Evolutionary conservation across 106 monocot genomes (phyloP).

Genomic region (Ottelia alismoides): DNA sequence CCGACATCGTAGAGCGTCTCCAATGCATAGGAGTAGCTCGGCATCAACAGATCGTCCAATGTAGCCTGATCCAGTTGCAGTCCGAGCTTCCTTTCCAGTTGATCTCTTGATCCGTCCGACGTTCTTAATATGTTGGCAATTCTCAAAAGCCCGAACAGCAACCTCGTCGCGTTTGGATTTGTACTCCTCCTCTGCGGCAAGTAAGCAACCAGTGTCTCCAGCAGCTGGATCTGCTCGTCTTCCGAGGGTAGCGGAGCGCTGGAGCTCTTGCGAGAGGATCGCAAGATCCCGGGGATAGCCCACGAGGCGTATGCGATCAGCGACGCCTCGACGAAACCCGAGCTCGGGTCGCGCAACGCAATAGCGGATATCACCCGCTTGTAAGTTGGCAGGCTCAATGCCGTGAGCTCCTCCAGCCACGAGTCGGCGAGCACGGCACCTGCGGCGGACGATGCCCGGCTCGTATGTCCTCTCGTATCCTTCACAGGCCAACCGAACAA

Average conservation of each 20-base stretch:
- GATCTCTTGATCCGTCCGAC: conserved; percentile 26
- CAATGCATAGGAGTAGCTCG: conserved; percentile 11
- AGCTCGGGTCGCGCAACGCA: conserved; percentile 28
- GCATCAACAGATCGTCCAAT: conserved; percentile 47
- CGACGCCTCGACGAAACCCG: conserved; percentile 55
- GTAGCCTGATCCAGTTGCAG: conserved; percentile 63
- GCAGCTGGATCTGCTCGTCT: conserved; percentile 49
- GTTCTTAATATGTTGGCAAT: conserved; percentile 36
- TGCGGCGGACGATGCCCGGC: conserved; percentile 2
- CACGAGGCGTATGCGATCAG: conserved; percentile 67
- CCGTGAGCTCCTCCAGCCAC: conserved; percentile 66
- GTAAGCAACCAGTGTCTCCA: conserved; percentile 56
- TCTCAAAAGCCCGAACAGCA: conserved; percentile 55
- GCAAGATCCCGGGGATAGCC: conserved; percentile 66
- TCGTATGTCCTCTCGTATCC: conserved; percentile 6
- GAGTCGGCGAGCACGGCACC: conserved; percentile 12
- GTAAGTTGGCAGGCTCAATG: conserved; percentile 60
- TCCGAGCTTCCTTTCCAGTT: conserved; percentile 37
- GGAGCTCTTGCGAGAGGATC: conserved; percentile 39
- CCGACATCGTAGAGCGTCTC: conserved; percentile 52
- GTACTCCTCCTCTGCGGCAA: conserved; percentile 46
- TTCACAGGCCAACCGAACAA: conserved; percentile 66
- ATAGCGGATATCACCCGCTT: conserved; percentile 64
- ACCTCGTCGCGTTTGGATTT: conserved; percentile 33
- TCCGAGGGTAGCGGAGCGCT: conserved; percentile 17